These are phyloP conservation scores for Hibiscus mutabilis DNA, from an alignment of 345 rosid species.

Conservation along the genomic window DNA sequence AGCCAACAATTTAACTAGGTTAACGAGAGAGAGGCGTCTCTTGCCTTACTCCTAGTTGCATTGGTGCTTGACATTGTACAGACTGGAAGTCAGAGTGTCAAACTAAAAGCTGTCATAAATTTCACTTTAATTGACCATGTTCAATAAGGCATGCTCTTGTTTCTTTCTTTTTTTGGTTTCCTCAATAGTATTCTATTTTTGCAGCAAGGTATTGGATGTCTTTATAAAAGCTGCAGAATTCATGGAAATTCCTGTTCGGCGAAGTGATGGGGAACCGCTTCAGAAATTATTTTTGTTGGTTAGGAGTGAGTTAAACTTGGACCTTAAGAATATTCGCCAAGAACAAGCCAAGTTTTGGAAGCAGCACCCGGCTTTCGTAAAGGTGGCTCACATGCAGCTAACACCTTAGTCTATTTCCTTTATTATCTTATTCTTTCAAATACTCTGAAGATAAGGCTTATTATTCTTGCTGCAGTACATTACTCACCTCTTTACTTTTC, in stretches of 20 bases:
- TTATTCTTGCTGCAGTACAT: conserved; percentile 7
- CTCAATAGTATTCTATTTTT: conserved; percentile 14
- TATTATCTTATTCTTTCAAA: neutral
- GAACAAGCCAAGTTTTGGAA: conserved; percentile 99
- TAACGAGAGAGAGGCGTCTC: neutral
- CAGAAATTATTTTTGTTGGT: conserved; percentile 94
- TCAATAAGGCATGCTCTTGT: neutral
- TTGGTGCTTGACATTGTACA: neutral
- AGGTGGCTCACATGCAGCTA: conserved; percentile 39
- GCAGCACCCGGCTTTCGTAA: conserved; percentile 98
- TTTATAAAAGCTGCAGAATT: conserved; percentile 95
- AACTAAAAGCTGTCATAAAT: conserved; percentile 1
- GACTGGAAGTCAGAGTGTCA: neutral
- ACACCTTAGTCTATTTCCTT: conserved; percentile 6
- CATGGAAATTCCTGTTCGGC: conserved; percentile 93
- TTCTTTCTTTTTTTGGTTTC: neutral
- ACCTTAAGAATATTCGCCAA: conserved; percentile 95
- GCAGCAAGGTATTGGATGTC: conserved; percentile 98
- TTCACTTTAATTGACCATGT: neutral
- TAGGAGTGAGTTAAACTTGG: conserved; percentile 93
- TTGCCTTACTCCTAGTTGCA: neutral
- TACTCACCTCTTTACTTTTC: conserved; percentile 17
- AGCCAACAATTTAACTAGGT: neutral
- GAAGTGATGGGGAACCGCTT: conserved; percentile 90
- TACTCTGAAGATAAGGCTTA: neutral